Evolutionary conservation across 202 grass and related monocot genomes (phyloP), one percentile per base, ranked within the genome.

Genomic region (Eragrostis tef): DNA sequence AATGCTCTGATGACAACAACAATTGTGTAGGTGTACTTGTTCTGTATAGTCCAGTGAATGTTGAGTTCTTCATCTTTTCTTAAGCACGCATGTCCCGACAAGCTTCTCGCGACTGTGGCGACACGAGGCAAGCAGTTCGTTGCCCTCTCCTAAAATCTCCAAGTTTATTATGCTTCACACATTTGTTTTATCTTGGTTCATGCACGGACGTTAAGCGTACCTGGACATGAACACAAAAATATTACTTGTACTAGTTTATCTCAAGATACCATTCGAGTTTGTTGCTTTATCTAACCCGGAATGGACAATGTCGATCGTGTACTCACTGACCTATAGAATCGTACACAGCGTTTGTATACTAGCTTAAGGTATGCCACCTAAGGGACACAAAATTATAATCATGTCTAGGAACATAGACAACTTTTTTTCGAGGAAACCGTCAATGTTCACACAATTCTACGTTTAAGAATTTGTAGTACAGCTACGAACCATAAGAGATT

Each of bases 161-260:
- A 64, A 11, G 16, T 46, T 53, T 9, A 67, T 54, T 39, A 36
- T 54, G 17, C 14, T 59, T 11, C 22, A 5, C 46, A 54, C 45
- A 64, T 73, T n/a, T 77, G n/a, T 74, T 67, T 70, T 70, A 22
- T 45, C 50, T 62, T 53, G 19, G 16, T 86, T 15, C 76, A 51
- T 64, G 70, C 67, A 46, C 11, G 44, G 67, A 47, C 36, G 70
- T 80, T 64, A 84, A 75, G 63, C 39, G 75, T 68, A 88, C 76
- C 81, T 84, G 86, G 86, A 80, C 86, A 63, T 26, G 24, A 61
- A 80, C 44, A 62, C 42, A 41, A 49, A 59, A 67, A 59, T 27
- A 27, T 62, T 24, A 39, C 27, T 20, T 0, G 16, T 22, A 78
- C 17, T 65, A 73, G 29, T 66, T 71, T 7, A 57, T 8, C 44